phyloP scores from a whole-genome alignment of 1,284 basidiomycete genomes.

The Volvariella surrecta region DNA sequence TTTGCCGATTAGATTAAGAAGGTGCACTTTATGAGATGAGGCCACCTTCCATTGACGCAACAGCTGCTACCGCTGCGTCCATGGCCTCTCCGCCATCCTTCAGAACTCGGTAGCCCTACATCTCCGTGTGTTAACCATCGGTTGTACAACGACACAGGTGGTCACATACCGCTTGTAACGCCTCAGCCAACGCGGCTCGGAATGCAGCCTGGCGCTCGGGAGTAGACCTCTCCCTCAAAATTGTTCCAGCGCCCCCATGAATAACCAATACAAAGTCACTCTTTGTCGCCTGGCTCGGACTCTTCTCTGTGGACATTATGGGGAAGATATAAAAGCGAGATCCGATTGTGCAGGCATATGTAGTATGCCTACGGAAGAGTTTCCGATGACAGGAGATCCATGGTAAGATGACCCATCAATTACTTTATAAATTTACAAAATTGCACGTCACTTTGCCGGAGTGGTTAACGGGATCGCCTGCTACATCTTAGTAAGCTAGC shows the following conservation, averaged over 20 bases:
- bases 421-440: background rate
- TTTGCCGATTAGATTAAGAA: background rate
- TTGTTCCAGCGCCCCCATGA: slow-evolving; percentile 73
- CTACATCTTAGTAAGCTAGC: slow-evolving; percentile 44
- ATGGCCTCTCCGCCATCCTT: slow-evolving; percentile 66
- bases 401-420: background rate
- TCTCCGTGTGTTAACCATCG: background rate
- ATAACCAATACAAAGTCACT: slow-evolving; percentile 49
- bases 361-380: no score
- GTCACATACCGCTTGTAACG: slow-evolving; percentile 37
- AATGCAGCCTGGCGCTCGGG: slow-evolving; percentile 54
- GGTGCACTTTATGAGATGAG: background rate
- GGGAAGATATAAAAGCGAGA: no score
- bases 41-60: slow-evolving; percentile 63
- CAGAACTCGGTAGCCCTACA: slow-evolving; percentile 54
- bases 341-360: no score
- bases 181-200: slow-evolving; percentile 41
- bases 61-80: slow-evolving; percentile 75
- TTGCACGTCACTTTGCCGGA: slow-evolving; percentile 73
- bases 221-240: slow-evolving; percentile 50
- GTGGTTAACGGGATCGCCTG: slow-evolving; percentile 91
- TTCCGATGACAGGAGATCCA: background rate
- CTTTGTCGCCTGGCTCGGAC: background rate
- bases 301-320: no score
- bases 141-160: no score